A percentile compares a stretch with the other conserved stretches of the same genome.
Conservation (phyloP, 179 eudicot species). For the Actinidia polygama region DNA sequence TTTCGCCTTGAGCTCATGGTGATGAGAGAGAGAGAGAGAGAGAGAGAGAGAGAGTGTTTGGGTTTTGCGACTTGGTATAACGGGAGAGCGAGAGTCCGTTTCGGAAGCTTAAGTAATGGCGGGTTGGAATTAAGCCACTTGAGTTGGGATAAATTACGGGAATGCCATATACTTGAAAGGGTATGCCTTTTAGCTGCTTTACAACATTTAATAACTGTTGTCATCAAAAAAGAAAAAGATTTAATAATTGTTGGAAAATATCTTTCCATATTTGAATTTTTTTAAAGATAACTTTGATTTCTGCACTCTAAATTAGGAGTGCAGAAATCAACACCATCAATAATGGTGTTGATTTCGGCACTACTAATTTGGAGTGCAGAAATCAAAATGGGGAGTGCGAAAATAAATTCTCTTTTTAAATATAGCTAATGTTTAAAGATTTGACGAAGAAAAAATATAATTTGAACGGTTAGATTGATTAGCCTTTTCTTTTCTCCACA, state of each 20-base stretch:
- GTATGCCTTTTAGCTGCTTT: neutral
- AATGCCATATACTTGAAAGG: slow-evolving; percentile 19
- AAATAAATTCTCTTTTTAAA: too few relatives aligned
- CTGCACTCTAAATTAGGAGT: neutral
- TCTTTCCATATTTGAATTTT: neutral
- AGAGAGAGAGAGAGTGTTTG: neutral
- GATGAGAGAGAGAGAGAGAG: neutral
- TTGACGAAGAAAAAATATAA: too few relatives aligned
- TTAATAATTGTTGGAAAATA: neutral
- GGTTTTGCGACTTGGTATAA: neutral
- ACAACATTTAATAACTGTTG: neutral
- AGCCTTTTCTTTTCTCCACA: too few relatives aligned
- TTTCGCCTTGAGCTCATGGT: slow-evolving; percentile 30
- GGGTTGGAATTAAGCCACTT: slow-evolving; percentile 15
- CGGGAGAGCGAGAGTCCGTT: slow-evolving; percentile 9
- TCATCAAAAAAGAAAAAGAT: too few relatives aligned
- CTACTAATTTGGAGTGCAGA: too few relatives aligned
- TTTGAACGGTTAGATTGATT: too few relatives aligned
- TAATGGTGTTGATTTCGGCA: too few relatives aligned
- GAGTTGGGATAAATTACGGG: neutral
- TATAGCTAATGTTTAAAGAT: too few relatives aligned
- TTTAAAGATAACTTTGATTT: neutral
- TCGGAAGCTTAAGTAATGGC: slow-evolving; percentile 21
- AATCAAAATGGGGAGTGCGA: too few relatives aligned
- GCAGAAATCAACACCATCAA: too few relatives aligned